These are phyloP conservation scores for Aspergillus hiratsukae DNA, from an alignment of 2,329 filamentous ascomycete species.

Conservation along the genomic window DNA sequence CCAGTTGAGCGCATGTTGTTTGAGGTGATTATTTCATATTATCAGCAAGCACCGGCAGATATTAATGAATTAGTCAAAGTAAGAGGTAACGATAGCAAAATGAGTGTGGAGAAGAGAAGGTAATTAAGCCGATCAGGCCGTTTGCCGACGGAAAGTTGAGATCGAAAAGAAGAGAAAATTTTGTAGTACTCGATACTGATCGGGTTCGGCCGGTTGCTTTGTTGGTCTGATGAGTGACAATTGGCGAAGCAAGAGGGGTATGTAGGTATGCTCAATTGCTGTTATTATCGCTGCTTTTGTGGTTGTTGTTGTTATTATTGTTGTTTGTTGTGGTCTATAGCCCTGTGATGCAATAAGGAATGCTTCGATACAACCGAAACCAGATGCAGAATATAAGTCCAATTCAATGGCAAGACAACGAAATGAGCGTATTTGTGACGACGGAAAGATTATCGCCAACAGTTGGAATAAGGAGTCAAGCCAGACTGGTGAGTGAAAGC, in stretches of 20 bases:
- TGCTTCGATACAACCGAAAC: conserved; percentile 22
- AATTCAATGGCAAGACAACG: conserved; percentile 11
- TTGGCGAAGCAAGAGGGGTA: not conserved
- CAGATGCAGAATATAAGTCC: conserved; percentile 16
- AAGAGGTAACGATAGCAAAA: not conserved
- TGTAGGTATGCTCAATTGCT: conserved; percentile 1
- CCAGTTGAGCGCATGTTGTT: conserved; percentile 32
- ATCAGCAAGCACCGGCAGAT: conserved; percentile 14
- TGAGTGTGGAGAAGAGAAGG: not conserved
- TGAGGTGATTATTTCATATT: conserved; percentile 28
- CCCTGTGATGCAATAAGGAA: conserved; percentile 24
- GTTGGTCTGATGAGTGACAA: not conserved
- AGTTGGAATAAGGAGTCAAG: conserved; percentile 14
- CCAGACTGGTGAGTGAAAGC: conserved; percentile 6
- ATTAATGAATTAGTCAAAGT: conserved; percentile 4
- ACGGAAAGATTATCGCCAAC: conserved; percentile 10
- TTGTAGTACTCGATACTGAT: not conserved
- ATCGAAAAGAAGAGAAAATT: not conserved
- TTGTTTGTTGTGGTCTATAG: conserved; percentile 24
- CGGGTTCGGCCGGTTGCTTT: not conserved
- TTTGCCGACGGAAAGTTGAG: not conserved
- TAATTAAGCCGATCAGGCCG: not conserved
- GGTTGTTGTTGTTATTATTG: conserved; percentile 17
- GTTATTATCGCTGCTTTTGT: conserved; percentile 11
- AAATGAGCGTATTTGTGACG: conserved; percentile 20